Base-by-base conservation (phyloP, 2,329 filamentous ascomycete species). In the Fusarium tanahbumbuense region DNA sequence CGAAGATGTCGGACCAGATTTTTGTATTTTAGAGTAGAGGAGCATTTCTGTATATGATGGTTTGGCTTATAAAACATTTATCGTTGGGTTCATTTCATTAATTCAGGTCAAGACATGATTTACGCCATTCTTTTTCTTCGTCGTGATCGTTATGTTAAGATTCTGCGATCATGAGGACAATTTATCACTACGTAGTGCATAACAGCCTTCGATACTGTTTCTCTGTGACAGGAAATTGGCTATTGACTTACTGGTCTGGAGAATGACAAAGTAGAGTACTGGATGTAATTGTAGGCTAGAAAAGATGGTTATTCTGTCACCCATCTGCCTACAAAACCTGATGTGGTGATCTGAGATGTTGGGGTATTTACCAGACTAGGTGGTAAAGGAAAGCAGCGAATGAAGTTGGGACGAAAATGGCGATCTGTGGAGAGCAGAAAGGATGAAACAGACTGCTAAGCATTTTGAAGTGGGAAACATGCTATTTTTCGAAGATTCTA, bases 1-100 rank as follows among this genome's bases (percentile, higher is more conserved):
- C 83, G 0, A 88, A 86, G 75, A 83, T 86, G 75, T 78, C 78
- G 0, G 87, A 89, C 69, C 83, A 88, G 48, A 77, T 89, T 0
- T 89, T 89, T 64, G n/a, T 16, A 23, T 64, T 64, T 8, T 64
- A 62, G 23, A 37, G 12, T 20, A 25, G 8, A 20, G 3, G 7
- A 6, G 8, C 8, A n/a, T n/a, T 15, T 7, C 6, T 6, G 5
- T 22, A 32, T 32, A 15, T 32, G 30, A 32, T 7, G 30, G 15
- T 8, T 32, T 8, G 3, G 15, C 15, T 7, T 15, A 32, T 13
- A 32, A 32, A 32, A 32, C 0, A 32, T 8, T 32, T 32, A 13
- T 16, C 7, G 30, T 16, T 8, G 3, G 15, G 3, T 32, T 32
- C 30, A 32, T 16, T 13, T 7, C 8, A 32, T 7, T 16, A 16